Percentiles rank a stretch among this genome's conserved stretches.
These are phyloP conservation scores for Canavalia ensiformis DNA, from an alignment of 306 rosid species.

Conservation along the genomic window DNA sequence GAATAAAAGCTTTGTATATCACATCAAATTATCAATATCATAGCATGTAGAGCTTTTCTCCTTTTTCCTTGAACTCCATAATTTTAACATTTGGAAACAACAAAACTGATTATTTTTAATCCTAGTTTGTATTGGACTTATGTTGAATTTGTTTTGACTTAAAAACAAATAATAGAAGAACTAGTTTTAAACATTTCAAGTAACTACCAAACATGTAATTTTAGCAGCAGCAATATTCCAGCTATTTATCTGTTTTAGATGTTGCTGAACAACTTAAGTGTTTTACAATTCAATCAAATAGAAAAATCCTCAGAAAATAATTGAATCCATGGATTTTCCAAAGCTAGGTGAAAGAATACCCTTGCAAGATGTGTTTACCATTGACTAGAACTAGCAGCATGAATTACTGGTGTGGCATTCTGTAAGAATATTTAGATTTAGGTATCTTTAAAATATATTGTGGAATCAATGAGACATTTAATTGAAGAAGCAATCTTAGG, in stretches of 20 bases:
- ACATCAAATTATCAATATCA: background rate
- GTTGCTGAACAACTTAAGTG: background rate
- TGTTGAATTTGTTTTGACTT: background rate
- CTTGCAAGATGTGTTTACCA: background rate
- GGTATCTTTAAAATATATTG: too few relatives aligned
- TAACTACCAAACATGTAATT: background rate
- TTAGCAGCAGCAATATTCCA: too few relatives aligned
- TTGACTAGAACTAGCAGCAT: background rate
- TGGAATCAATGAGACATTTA: too few relatives aligned
- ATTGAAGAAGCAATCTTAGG: too few relatives aligned
- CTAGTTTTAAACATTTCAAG: background rate
- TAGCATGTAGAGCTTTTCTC: background rate
- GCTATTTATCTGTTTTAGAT: slow-evolving; percentile 19
- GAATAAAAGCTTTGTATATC: background rate
- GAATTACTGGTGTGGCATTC: background rate
- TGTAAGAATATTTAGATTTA: too few relatives aligned
- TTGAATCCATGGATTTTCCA: too few relatives aligned
- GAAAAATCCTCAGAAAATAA: too few relatives aligned
- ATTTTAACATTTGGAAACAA: slow-evolving; percentile 5
- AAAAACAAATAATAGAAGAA: background rate
- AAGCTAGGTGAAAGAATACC: background rate
- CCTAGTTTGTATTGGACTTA: too few relatives aligned
- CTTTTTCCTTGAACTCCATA: background rate
- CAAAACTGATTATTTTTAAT: too few relatives aligned
- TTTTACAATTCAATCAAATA: background rate